A percentile compares a stretch with the other conserved stretches of the same genome.
These are phyloP conservation scores for Yamadazyma friedrichii DNA, from an alignment of 1,139 yeast genomes.

Conservation along the genomic window DNA sequence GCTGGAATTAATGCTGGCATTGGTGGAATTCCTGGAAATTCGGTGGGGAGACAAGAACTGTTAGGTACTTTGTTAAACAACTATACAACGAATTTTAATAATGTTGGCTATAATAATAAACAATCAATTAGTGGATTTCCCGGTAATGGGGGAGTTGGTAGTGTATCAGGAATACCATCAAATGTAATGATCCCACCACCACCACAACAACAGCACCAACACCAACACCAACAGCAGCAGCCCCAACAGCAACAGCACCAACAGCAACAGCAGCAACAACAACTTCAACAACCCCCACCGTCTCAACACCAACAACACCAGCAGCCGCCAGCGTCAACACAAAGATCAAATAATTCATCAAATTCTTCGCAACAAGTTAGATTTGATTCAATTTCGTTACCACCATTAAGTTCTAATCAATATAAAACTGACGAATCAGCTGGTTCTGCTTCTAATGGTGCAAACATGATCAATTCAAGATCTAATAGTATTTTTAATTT, in stretches of 20 bases:
- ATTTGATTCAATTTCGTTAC: constrained; percentile 32
- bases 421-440: constrained; percentile 12
- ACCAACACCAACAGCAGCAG: neutral
- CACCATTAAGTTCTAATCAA: constrained; percentile 23
- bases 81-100: constrained; percentile 14
- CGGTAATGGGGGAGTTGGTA: constrained; percentile 7
- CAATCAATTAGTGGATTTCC: constrained; percentile 8
- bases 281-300: too few relatives aligned
- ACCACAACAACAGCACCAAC: neutral
- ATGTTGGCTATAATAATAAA: neutral
- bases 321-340: neutral
- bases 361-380: constrained; percentile 10
- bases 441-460: constrained; percentile 10
- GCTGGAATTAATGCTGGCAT: neutral
- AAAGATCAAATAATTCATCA: neutral
- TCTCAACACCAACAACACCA: neutral
- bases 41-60: constrained; percentile 20
- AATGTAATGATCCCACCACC: neutral
- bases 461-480: constrained; percentile 20
- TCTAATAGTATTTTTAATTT: constrained; percentile 45
- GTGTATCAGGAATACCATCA: constrained; percentile 3
- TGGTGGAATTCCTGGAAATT: neutral
- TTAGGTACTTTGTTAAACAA: constrained; percentile 20
- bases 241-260: neutral
- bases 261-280: neutral